These are phyloP conservation scores for Pouteria glomerata DNA, from an alignment of 148 eudicot species.

Conservation along the genomic window DNA sequence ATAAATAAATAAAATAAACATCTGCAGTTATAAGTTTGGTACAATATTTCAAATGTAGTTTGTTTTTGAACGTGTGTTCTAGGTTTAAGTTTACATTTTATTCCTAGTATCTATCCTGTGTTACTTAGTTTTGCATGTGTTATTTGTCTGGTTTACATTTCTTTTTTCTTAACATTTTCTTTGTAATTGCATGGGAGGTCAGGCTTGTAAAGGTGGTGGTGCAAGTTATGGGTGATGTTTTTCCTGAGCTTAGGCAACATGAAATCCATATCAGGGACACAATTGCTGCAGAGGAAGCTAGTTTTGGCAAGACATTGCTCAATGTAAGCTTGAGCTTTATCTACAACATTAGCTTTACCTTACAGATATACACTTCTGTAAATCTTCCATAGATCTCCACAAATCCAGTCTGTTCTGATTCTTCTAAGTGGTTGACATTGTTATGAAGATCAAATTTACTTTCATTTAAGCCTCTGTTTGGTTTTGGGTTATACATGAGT, in stretches of 20 bases:
- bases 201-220: constrained; percentile 85
- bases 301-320: constrained; percentile 83
- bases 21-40: no score
- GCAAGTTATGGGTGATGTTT: constrained; percentile 68
- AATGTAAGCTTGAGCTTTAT: constrained; percentile 44
- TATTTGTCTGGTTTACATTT: background rate
- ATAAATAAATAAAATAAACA: no score
- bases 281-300: constrained; percentile 84
- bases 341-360: background rate
- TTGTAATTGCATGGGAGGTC: constrained; percentile 20
- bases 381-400: background rate
- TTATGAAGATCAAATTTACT: constrained; percentile 1
- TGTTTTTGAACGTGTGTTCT: background rate
- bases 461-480: background rate
- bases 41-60: background rate
- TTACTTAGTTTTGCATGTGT: no score
- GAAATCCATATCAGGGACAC: constrained; percentile 56
- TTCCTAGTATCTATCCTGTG: background rate
- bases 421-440: background rate
- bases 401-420: background rate
- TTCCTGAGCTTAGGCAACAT: constrained; percentile 81
- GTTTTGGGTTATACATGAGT: background rate
- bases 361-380: background rate
- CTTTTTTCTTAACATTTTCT: background rate
- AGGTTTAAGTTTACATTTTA: background rate